Base-by-base conservation (phyloP, 768 basidiomycete genomes). In the Ephemerocybe angulata region DNA sequence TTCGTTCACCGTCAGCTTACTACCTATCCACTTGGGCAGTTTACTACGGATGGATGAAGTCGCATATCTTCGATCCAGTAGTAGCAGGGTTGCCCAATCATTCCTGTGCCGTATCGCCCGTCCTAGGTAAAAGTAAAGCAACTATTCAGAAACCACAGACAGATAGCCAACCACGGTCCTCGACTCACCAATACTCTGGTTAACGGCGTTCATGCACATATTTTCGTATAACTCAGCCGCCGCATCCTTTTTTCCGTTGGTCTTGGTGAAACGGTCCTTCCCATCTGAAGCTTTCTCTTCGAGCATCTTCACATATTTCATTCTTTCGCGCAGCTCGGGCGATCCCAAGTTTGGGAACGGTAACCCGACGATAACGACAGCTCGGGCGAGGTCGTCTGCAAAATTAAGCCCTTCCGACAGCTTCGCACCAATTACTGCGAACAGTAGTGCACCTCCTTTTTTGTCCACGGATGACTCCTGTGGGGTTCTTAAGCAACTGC, bases 361-460 rank as follows among this genome's bases (percentile, higher is more conserved):
- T 3, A 99, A 79, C 3, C 97, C 97, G 44, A 96, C 78, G 55
- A 95, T 81, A 28, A 94, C 75, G 22, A 97, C 91, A 11, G 85
- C 88, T 28, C 94, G 86, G 2, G 94, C 93, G 15, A 92, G 82
- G 46, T 85, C 80, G 65, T 93, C 88, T 19, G 85, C 79, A 63
- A 88, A 88, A 62, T 87, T 86, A 35, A 86, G 67, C 7, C 95
- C 96, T 71, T 99, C 97, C 0, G 93, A 95, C n/a, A 99, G 80
- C 66, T 98, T 98, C 25, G 94, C 96, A 17, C 95, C 95, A 25
- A 98, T 87, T 10, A 98, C 97, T 2, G 97, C 96, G 53, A 98
- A 87, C 4, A 99, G 74, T 35, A 99, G 67, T 2, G 92, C 91
- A 15, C 93, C 93, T 58, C 71, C 69, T 67, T 70, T 69, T 66